Base-by-base conservation (phyloP, 495 filamentous ascomycete genomes). In the Penicillium bovifimosum region DNA sequence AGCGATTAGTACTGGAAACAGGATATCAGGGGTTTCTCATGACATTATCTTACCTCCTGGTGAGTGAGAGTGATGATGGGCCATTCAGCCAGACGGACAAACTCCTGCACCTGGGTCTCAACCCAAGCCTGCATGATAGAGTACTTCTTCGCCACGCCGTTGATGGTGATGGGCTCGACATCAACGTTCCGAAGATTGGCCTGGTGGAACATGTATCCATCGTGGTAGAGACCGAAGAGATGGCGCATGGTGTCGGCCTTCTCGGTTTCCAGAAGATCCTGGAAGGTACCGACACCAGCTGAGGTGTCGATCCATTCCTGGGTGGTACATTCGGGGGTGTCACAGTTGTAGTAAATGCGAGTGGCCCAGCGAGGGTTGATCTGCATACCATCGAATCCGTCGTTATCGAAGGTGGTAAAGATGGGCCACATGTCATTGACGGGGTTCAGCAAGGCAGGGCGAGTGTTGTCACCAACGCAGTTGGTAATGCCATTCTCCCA, bases 321-420 rank as follows among this genome's bases (percentile, higher is more conserved):
- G 9, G 77, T 50, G 3, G 79, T 83, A 57, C 82, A 86, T 11
- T 60, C 68, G 1, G 79, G 72, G 40, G 70, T 72, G 54, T 78
- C 69, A 61, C 82, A 86, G 68, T 86, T 82, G 70, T 81, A 86
- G 69, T 83, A 86, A 58, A 85, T 85, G 24, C 74, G 76, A 5
- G 80, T 79, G 8, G 82, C 76, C 77, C 79, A 86, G 34, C 82
- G 79, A 14, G 80, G 80, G 62, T 80, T 77, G 41, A 85, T 72
- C 53, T 76, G 73, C 34, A 83, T 67, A 6, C 82, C 82, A n/a
- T 56, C 73, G 52, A 76, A 80, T 5, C 82, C 82, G 48, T 84
- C 77, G 3, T 39, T 53, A 11, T 64, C 74, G 3, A 72, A 66
- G 7, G 65, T 80, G 42, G 78, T 77, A 38, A 75, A 81, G 46